Percentiles rank a stretch among this genome's conserved stretches.
These are phyloP conservation scores for Cladosporium sp. DNA, from an alignment of 2,329 filamentous ascomycete species.

Conservation along the genomic window DNA sequence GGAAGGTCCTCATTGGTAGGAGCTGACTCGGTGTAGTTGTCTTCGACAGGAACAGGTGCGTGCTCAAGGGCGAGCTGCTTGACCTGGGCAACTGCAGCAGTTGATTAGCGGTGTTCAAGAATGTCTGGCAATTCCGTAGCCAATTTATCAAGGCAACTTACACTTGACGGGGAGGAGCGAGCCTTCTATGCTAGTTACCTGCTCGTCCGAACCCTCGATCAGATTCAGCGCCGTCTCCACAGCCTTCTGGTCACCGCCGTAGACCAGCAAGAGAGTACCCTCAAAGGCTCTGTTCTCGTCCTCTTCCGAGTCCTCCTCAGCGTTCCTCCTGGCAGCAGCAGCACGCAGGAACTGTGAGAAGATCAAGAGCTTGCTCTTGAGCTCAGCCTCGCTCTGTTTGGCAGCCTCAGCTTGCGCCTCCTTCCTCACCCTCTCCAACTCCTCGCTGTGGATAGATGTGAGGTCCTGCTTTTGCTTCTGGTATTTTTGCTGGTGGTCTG, in stretches of 20 bases:
- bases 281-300: slow-evolving; percentile 80
- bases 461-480: slow-evolving; percentile 55
- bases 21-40: slow-evolving; percentile 46
- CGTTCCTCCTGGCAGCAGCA: slow-evolving; percentile 68
- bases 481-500: slow-evolving; percentile 63
- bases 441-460: slow-evolving; percentile 51
- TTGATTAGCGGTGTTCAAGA: background rate
- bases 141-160: slow-evolving; percentile 43
- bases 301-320: slow-evolving; percentile 61
- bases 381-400: slow-evolving; percentile 43
- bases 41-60: slow-evolving; percentile 52
- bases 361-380: slow-evolving; percentile 61
- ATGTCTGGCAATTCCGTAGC: background rate
- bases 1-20: slow-evolving; percentile 24
- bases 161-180: slow-evolving; percentile 66
- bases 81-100: slow-evolving; percentile 32
- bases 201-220: slow-evolving; percentile 66
- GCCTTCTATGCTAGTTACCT: slow-evolving; percentile 61
- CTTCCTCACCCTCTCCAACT: slow-evolving; percentile 53
- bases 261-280: slow-evolving; percentile 72
- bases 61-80: slow-evolving; percentile 41
- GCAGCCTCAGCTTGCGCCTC: slow-evolving; percentile 52
- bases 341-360: slow-evolving; percentile 77
- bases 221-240: slow-evolving; percentile 73
- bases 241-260: slow-evolving; percentile 70